Evolutionary conservation across 1,284 basidiomycete genomes (phyloP).

Genomic region (Caloboletus inedulis): DNA sequence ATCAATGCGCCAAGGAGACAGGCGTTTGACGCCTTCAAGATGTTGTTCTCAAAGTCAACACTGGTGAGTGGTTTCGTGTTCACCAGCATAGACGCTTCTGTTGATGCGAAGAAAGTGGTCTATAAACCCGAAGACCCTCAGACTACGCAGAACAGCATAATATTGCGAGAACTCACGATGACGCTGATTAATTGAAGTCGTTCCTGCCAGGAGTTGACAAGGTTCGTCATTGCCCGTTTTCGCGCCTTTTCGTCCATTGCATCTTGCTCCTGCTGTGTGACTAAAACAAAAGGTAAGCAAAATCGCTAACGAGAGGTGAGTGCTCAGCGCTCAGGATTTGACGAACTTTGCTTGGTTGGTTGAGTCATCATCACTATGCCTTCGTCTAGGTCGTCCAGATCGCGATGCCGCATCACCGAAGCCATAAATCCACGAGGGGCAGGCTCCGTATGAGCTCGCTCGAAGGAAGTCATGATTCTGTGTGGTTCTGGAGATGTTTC

Average conservation of each 20-base stretch:
- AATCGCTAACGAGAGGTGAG: background rate
- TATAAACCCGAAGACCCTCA: constrained; percentile 21
- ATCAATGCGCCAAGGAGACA: constrained; percentile 49
- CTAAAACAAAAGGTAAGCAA: constrained; percentile 24
- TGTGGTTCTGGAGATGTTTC: constrained; percentile 9
- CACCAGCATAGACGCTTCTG: constrained; percentile 50
- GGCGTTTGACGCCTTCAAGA: constrained; percentile 42
- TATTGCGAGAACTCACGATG: constrained; percentile 41
- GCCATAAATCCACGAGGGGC: constrained; percentile 16
- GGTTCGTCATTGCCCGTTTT: constrained; percentile 44
- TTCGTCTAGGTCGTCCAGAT: constrained; percentile 16
- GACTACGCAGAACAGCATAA: background rate
- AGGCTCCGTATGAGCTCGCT: constrained; percentile 22
- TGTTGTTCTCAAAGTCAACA: background rate
- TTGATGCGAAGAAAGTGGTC: constrained; percentile 64
- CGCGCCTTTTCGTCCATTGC: constrained; percentile 43
- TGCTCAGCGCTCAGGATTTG: background rate
- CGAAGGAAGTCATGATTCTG: constrained; percentile 15
- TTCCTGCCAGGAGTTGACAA: constrained; percentile 60
- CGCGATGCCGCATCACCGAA: constrained; percentile 15
- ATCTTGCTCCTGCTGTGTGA: constrained; percentile 49
- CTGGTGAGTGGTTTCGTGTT: constrained; percentile 35
- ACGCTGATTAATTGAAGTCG: constrained; percentile 56
- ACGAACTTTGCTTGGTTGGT: constrained; percentile 25
- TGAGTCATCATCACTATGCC: background rate